Evolutionary conservation across 1,139 yeast species (phyloP), one percentile per base, ranked within the genome.

Genomic region (Suhomyces anneliseae): DNA sequence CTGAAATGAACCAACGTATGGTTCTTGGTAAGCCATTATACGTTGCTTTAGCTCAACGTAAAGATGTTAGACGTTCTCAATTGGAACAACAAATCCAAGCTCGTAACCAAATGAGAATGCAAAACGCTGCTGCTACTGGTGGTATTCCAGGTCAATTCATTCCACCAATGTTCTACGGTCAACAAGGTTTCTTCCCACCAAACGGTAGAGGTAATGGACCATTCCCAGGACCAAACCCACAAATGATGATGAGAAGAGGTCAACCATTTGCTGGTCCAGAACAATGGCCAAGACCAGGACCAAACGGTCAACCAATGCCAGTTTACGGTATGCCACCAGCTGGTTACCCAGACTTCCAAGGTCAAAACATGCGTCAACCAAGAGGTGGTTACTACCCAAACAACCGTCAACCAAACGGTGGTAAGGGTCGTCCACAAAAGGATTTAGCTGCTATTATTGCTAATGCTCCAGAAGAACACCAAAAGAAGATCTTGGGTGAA

Each of bases 1-100:
- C 95, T 62, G 99, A 93, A 79, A 92, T 93, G 97, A 90, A 92
- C 83, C 97, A 92, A 78, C 88, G 93, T 72, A 88, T 93, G 88
- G 83, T 93, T 63, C 85, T 84, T 63, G 92, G 95, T 69, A 93
- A 95, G 82, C 99, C 99, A 65, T 82, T 93, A 69, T 93, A 93
- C 71, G 99, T 93, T 74, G 97, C 98, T 56, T 85, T 95, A 68
- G 99, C 99, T 63, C 99, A 93, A 83, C 89, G 97, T 75, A 92
- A 90, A 79, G 99, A 93, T 66, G 96, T 90, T 54, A 90, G 99
- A 83, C 89, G 96, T 70, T 83, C 90, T 64, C 98, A 93, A 79
- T 82, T 95, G 70, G 95, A 90, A 72, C 98, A 95, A 79, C 99
- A 93, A 76, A 88, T 90, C 68, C 96, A 89, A 73, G 98, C 97